phyloP scores from a whole-genome alignment of 441 rosid species.

The Isatis lusitanica region DNA sequence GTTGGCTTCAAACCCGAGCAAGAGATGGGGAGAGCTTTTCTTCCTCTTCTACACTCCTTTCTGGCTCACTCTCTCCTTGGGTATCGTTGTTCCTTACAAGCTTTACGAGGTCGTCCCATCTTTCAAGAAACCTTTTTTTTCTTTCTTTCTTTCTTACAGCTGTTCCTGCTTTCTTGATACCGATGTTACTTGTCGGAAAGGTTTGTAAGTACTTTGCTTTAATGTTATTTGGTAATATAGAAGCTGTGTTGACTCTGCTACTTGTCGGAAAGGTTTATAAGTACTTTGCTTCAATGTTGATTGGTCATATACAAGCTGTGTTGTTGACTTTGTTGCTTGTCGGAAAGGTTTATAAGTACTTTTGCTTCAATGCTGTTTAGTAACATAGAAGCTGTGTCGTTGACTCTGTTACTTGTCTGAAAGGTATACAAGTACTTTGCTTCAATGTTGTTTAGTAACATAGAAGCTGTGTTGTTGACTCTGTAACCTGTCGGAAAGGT shows the following conservation, averaged over 20 bases:
- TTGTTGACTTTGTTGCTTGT: too few species aligned
- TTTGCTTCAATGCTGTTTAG: background rate
- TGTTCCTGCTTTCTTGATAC: too few species aligned
- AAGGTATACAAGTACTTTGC: slow-evolving; percentile 43
- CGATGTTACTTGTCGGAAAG: slow-evolving; percentile 20
- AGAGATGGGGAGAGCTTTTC: slow-evolving; percentile 96
- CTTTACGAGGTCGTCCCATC: slow-evolving; percentile 65
- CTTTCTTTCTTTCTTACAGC: too few species aligned
- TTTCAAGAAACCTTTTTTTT: too few species aligned
- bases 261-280: too few species aligned
- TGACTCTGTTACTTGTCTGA: slow-evolving; percentile 38
- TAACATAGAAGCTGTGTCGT: background rate
- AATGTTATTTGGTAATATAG: background rate
- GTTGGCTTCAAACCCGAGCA: slow-evolving; percentile 82
- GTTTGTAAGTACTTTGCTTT: too few species aligned
- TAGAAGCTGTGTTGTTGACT: background rate
- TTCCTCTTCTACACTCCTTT: slow-evolving; percentile 91
- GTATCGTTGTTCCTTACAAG: slow-evolving; percentile 86
- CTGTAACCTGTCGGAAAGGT: slow-evolving; percentile 62
- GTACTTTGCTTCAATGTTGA: too few species aligned
- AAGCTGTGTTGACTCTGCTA: background rate
- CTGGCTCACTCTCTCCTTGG: slow-evolving; percentile 92
- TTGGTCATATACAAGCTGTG: too few species aligned
- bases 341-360: too few species aligned
- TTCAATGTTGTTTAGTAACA: background rate